phyloP scores from a whole-genome alignment of 129 eudicot genomes.

The Dittrichia graveolens region DNA sequence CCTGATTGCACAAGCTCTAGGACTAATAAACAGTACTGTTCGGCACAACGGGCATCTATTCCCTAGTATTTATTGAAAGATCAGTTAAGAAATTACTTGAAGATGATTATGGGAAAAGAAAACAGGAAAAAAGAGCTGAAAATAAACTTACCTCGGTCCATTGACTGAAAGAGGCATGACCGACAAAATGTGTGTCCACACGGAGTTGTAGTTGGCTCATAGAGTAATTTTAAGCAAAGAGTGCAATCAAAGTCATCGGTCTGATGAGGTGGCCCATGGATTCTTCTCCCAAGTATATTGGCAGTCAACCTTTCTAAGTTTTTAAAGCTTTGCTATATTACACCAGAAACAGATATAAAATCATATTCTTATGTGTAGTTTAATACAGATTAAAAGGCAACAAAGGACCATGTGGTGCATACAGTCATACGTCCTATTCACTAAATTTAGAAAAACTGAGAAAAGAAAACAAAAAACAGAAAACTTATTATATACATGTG shows the following conservation, averaged over 20 bases:
- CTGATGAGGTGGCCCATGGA: conserved; percentile 52
- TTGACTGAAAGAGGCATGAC: conserved; percentile 92
- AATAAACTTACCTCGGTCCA: conserved; percentile 72
- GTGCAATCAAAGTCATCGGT: conserved; percentile 98
- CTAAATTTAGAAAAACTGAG: neutral
- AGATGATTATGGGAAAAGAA: neutral
- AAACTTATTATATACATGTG: too few relatives aligned
- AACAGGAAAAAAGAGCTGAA: conserved; percentile 17
- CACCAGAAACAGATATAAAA: conserved; percentile 28
- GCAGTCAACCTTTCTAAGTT: conserved; percentile 50
- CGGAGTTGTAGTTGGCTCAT: conserved; percentile 93
- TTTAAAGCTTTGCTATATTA: conserved; percentile 60
- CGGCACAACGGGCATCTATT: conserved; percentile 90
- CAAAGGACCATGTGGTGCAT: conserved; percentile 3
- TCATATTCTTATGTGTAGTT: conserved; percentile 3
- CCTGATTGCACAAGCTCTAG: conserved; percentile 84
- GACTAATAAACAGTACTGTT: conserved; percentile 71
- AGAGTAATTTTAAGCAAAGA: conserved; percentile 82
- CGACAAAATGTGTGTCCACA: conserved; percentile 99
- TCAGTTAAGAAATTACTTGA: neutral
- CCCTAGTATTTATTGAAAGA: conserved; percentile 47
- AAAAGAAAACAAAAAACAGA: neutral
- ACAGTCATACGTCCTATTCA: neutral
- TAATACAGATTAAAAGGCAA: neutral
- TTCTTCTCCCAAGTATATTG: conserved; percentile 47